phyloP scores from a whole-genome alignment of 306 rosid species.

The Betula pendula region DNA sequence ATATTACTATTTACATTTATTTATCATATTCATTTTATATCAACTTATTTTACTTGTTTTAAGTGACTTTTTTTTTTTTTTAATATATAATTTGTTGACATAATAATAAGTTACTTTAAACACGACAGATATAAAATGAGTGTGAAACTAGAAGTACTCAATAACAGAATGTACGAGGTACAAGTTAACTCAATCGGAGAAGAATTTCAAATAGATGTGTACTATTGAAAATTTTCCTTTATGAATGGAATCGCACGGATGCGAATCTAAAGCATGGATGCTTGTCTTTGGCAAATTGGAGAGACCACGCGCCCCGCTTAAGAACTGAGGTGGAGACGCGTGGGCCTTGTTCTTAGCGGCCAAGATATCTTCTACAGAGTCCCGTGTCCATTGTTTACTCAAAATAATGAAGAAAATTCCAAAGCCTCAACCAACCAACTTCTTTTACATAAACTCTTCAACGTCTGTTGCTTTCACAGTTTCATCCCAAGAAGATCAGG shows the following conservation, averaged over 20 bases:
- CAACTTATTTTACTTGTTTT: too few relatives aligned
- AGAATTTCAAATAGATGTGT: too few relatives aligned
- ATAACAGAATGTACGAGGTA: too few relatives aligned
- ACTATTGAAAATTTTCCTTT: neutral
- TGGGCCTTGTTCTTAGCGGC: neutral
- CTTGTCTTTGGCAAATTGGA: neutral
- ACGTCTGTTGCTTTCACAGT: conserved; percentile 16
- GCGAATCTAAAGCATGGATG: neutral
- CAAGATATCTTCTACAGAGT: neutral
- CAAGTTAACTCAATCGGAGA: too few relatives aligned
- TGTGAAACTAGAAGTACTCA: too few relatives aligned
- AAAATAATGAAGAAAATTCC: conserved; percentile 18
- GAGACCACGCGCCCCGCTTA: neutral
- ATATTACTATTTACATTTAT: too few relatives aligned
- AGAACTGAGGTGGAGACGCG: neutral
- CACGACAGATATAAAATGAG: too few relatives aligned
- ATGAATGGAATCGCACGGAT: neutral
- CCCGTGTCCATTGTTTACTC: neutral
- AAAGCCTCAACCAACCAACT: conserved; percentile 12
- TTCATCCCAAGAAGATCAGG: neutral
- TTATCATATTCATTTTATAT: too few relatives aligned
- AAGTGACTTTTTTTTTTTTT: too few relatives aligned
- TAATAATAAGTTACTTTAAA: too few relatives aligned
- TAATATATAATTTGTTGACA: too few relatives aligned
- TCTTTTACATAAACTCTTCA: conserved; percentile 1